Evolutionary conservation across 2,329 filamentous ascomycete genomes (phyloP).

Genomic region (Fragosphaeria purpurea): DNA sequence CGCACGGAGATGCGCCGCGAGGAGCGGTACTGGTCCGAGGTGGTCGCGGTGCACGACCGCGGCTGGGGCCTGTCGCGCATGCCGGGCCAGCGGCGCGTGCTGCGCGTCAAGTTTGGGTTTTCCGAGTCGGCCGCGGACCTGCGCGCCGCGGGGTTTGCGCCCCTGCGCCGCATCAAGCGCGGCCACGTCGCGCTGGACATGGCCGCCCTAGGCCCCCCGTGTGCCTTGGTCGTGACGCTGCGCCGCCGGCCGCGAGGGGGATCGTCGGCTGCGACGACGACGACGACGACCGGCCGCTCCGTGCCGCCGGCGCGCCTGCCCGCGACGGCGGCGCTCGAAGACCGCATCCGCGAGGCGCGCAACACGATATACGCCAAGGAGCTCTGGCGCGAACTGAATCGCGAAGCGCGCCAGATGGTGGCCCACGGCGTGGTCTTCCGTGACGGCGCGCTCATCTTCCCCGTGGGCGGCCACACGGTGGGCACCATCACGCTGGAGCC

Average conservation of each 20-base stretch:
- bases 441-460: slow-evolving; percentile 46
- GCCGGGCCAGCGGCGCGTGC: slow-evolving; percentile 59
- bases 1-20: slow-evolving; percentile 71
- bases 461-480: slow-evolving; percentile 41
- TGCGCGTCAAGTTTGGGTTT: slow-evolving; percentile 86
- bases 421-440: slow-evolving; percentile 60
- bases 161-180: slow-evolving; percentile 62
- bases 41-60: slow-evolving; percentile 68
- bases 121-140: slow-evolving; percentile 58
- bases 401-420: slow-evolving; percentile 66
- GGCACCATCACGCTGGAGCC: slow-evolving; percentile 59
- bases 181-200: slow-evolving; percentile 67
- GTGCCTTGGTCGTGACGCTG: slow-evolving; percentile 7
- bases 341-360: slow-evolving; percentile 62
- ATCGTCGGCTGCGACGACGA: slow-evolving; percentile 15
- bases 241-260: background rate
- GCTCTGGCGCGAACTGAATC: slow-evolving; percentile 78
- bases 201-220: slow-evolving; percentile 38
- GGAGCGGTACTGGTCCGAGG: slow-evolving; percentile 79
- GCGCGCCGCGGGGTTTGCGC: slow-evolving; percentile 65
- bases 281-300: slow-evolving; percentile 49
- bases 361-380: slow-evolving; percentile 78
- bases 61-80: slow-evolving; percentile 81
- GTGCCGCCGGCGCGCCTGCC: slow-evolving; percentile 40
- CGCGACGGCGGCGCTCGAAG: slow-evolving; percentile 51